These are phyloP conservation scores for Sicyos edulis DNA, from an alignment of 306 rosid genomes.

Conservation along the genomic window DNA sequence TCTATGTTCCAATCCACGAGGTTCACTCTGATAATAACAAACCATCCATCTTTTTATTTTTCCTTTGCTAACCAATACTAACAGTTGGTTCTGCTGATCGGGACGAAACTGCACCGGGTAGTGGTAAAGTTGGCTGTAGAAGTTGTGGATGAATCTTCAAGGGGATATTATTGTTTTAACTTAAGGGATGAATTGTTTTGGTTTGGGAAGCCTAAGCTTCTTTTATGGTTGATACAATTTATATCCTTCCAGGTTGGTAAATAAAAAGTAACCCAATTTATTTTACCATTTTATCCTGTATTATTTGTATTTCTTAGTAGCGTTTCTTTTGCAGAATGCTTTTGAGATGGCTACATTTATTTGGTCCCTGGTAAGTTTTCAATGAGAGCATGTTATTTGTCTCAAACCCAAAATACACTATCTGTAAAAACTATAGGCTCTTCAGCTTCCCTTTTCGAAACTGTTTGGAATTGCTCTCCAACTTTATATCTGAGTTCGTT, in stretches of 20 bases:
- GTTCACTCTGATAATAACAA: neutral
- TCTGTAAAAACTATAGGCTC: neutral
- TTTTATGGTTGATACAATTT: constrained; percentile 58
- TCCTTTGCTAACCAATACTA: constrained; percentile 17
- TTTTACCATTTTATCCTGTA: neutral
- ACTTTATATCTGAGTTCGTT: neutral
- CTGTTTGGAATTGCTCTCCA: neutral
- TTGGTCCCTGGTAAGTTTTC: constrained; percentile 85
- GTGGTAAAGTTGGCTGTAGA: constrained; percentile 87
- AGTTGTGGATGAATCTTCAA: constrained; percentile 43
- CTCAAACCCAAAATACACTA: neutral
- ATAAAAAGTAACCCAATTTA: neutral
- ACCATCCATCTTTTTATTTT: neutral
- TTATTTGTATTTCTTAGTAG: constrained; percentile 7
- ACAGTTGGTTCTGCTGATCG: constrained; percentile 71
- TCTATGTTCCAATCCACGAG: neutral
- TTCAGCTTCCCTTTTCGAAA: neutral
- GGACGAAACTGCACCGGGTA: constrained; percentile 78
- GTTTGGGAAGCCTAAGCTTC: constrained; percentile 81
- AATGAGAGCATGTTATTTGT: neutral
- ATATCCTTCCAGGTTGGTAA: constrained; percentile 71
- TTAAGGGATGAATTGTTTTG: constrained; percentile 84
- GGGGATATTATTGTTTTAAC: constrained; percentile 41
- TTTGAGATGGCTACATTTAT: constrained; percentile 88
- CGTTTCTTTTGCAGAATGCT: constrained; percentile 62